Evolutionary conservation across 2,329 filamentous ascomycete genomes (phyloP), one percentile per base, ranked within the genome.

Genomic region (Fusarium austroafricanum): DNA sequence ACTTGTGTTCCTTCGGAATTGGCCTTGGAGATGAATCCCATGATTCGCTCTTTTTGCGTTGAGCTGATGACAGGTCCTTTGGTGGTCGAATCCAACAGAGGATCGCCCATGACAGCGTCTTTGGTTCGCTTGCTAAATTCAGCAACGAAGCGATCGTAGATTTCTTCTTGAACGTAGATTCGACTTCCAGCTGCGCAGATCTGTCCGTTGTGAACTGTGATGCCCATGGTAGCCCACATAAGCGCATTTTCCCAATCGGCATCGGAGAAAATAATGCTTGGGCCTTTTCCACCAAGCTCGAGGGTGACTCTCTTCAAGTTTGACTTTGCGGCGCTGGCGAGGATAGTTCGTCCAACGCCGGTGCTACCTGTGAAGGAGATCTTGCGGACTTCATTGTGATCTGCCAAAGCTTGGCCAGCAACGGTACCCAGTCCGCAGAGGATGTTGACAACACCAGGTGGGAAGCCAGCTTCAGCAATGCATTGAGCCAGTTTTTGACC

Each of bases 241-340:
- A 91, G 87, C 3, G 88, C 87, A 68, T 88, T 85, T 17, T 88
- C 86, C 38, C 89, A 72, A 61, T 89, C 84, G 2, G 86, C 86
- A 70, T 90, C 88, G 2, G 83, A 81, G 55, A 90, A 90, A 11
- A 90, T 82, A 5, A 90, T 73, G 5, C 87, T 78, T 0, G 88
- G 86, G 7, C 83, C 85, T 75, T 92, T 92, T 80, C 91, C 89
- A 40, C 90, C 90, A 17, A 92, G 87, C 80, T 92, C 90, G 38
- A 92, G 85, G 20, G 89, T 92, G 43, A 92, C 89, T 84, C 91
- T 91, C 86, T 92, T 92, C 70, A 92, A 79, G 84, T 92, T 92
- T 70, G 88, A 90, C 63, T 84, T 78, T 60, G 90, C 90, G 9
- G 90, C 89, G 28, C 90, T 87, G 83, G 92, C 92, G 86, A 93